phyloP scores from a whole-genome alignment of 495 filamentous ascomycete genomes.

The Talaromyces thailandensis region DNA sequence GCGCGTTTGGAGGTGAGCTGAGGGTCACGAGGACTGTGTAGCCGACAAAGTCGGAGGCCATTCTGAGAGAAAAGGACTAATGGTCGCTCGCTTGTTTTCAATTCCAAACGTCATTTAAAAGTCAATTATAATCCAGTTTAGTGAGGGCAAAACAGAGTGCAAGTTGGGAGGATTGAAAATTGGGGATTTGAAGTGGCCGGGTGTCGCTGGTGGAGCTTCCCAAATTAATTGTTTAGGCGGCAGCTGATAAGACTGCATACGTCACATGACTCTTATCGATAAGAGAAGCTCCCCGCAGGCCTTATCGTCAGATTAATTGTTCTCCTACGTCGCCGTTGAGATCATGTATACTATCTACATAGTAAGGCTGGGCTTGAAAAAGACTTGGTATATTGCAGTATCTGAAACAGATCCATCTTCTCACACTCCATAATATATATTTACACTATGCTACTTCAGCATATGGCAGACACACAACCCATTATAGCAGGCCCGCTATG shows the following conservation, averaged over 20 bases:
- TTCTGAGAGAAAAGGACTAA: slow-evolving; percentile 17
- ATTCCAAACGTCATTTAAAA: not conserved
- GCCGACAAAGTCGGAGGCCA: slow-evolving; percentile 68
- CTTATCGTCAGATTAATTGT: not conserved
- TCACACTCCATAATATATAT: not conserved
- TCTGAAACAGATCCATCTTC: not conserved
- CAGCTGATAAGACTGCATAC: not conserved
- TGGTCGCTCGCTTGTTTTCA: not conserved
- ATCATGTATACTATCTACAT: no score
- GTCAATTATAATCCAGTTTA: not conserved
- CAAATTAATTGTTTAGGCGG: not conserved
- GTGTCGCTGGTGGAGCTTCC: not conserved
- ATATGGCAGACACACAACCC: not conserved
- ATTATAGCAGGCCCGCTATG: not conserved
- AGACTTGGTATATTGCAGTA: not conserved
- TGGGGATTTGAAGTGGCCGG: not conserved
- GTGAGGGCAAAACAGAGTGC: not conserved
- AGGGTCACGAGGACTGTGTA: slow-evolving; percentile 71
- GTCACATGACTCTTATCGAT: slow-evolving; percentile 3
- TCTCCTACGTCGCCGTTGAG: no score
- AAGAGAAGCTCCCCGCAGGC: not conserved
- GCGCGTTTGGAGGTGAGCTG: slow-evolving; percentile 51
- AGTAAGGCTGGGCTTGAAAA: not conserved
- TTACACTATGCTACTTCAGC: not conserved
- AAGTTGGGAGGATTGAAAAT: not conserved